Evolutionary conservation across 2,329 filamentous ascomycete species (phyloP).

Genomic region (Botrytis byssoidea): DNA sequence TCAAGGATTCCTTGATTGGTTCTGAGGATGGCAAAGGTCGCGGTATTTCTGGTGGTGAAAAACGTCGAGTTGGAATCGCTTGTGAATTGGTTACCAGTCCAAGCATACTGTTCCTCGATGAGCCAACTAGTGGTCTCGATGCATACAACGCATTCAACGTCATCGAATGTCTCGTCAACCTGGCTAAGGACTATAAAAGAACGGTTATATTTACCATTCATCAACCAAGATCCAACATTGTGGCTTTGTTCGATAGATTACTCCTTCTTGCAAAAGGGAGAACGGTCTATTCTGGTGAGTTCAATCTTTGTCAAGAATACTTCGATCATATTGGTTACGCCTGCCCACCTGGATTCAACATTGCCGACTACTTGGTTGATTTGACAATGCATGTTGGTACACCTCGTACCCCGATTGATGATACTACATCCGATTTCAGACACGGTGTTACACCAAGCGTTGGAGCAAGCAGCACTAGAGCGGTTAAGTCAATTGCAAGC

Average conservation of each 20-base stretch:
- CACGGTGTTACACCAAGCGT: constrained; percentile 66
- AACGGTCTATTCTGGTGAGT: constrained; percentile 91
- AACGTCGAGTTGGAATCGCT: constrained; percentile 91
- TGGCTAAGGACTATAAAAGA: constrained; percentile 94
- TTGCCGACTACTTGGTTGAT: constrained; percentile 96
- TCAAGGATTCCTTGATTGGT: constrained; percentile 91
- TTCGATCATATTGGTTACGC: constrained; percentile 90
- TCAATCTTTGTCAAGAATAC: constrained; percentile 83
- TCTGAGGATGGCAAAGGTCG: constrained; percentile 93
- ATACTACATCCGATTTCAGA: constrained; percentile 57
- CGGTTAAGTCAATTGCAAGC: constrained; percentile 88
- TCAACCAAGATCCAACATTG: constrained; percentile 96
- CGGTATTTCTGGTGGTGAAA: constrained; percentile 96
- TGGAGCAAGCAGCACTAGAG: constrained; percentile 80
- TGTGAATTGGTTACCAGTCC: constrained; percentile 97
- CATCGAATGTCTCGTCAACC: constrained; percentile 87
- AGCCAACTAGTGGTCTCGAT: constrained; percentile 93
- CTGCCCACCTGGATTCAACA: constrained; percentile 96
- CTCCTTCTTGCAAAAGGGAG: constrained; percentile 84
- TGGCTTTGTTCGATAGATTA: constrained; percentile 93
- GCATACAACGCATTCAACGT: constrained; percentile 98
- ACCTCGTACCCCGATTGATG: constrained; percentile 52
- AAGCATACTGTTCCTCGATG: constrained; percentile 94
- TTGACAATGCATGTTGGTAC: constrained; percentile 91
- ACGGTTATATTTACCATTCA: constrained; percentile 99